Evolutionary conservation across 1,284 basidiomycete genomes (phyloP), one percentile per base, ranked within the genome.

Genomic region (Bondarzewia mesenterica): DNA sequence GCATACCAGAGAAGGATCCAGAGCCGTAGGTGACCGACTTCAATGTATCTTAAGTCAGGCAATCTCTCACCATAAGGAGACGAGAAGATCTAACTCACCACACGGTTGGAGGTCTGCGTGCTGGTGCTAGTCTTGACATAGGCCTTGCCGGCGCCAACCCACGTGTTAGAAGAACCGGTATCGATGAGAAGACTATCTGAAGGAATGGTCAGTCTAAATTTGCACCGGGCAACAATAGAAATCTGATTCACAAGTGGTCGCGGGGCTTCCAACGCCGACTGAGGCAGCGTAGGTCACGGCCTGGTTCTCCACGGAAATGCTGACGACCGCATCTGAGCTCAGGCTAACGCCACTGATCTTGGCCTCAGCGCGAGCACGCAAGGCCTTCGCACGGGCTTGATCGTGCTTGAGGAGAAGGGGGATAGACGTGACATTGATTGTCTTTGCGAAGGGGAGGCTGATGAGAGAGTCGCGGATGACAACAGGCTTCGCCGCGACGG

Each of bases 91-190:
- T 32, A 26, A 63, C 72, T 47, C 65, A 82, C 80, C 40, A 70
- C 62, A n/a, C 52, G 23, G 48, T 65, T 51, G 1, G 47, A 46
- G 4, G 65, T 66, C 47, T 63, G 54, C 8, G 49, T 50, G 47
- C 74, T 78, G 26, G 78, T 74, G 49, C 66, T 69, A 1, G 80
- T 82, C 51, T 52, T 50, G n/a, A 60, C 61, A 55, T 77, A 85
- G 2, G 63, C 7, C 22, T 54, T 66, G n/a, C 42, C 57, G 25
- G 82, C 77, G 26, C 82, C 81, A 40, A 85, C 66, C 82, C 83
- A 85, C 12, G 80, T 85, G 67, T 82, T 82, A 29, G 80, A 80
- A 45, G 63, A 65, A 10, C 64, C 65, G 50, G 54, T 54, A 22
- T 56, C 54, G 16, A 56, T 41, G 26, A 67, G 42, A 23, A 67